These are phyloP conservation scores for Aspergillus oerlinghausenensis DNA, from an alignment of 2,329 filamentous ascomycete genomes.

Conservation along the genomic window DNA sequence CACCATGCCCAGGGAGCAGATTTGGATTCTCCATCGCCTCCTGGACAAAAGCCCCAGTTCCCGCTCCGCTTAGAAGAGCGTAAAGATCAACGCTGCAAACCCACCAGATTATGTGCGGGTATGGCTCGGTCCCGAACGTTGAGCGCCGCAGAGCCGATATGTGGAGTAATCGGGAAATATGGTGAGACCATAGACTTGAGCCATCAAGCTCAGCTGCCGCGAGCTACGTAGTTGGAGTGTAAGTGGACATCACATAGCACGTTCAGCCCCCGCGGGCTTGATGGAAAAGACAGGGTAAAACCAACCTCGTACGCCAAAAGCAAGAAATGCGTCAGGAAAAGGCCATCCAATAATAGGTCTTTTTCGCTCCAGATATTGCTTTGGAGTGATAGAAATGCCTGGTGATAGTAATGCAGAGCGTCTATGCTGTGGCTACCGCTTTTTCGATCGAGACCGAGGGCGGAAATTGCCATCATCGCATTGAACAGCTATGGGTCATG, in stretches of 20 bases:
- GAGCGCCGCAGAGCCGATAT: conserved; percentile 47
- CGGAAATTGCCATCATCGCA: conserved; percentile 56
- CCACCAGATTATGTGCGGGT: conserved; percentile 52
- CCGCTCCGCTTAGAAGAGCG: conserved; percentile 50
- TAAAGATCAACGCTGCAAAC: conserved; percentile 54
- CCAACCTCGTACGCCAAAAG: conserved; percentile 53
- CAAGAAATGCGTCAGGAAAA: conserved; percentile 54
- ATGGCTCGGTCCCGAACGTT: conserved; percentile 42
- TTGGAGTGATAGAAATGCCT: conserved; percentile 48
- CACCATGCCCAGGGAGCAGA: conserved; percentile 42
- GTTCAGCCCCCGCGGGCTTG: conserved; percentile 1
- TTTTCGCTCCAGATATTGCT: conserved; percentile 41
- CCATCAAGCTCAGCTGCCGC: conserved; percentile 43
- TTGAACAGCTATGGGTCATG: conserved; percentile 46
- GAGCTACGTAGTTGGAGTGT: conserved; percentile 31
- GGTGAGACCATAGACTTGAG: conserved; percentile 51
- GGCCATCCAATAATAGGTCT: conserved; percentile 53
- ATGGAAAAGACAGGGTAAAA: neutral
- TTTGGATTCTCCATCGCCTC: conserved; percentile 42
- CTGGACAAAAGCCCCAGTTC: conserved; percentile 48
- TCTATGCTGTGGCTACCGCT: conserved; percentile 45
- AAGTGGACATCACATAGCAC: conserved; percentile 2
- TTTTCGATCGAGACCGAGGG: conserved; percentile 48
- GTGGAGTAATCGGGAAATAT: conserved; percentile 49
- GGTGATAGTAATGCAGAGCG: conserved; percentile 52